phyloP scores from a whole-genome alignment of 2,329 filamentous ascomycete species.

The Fusarium nisikadoi region DNA sequence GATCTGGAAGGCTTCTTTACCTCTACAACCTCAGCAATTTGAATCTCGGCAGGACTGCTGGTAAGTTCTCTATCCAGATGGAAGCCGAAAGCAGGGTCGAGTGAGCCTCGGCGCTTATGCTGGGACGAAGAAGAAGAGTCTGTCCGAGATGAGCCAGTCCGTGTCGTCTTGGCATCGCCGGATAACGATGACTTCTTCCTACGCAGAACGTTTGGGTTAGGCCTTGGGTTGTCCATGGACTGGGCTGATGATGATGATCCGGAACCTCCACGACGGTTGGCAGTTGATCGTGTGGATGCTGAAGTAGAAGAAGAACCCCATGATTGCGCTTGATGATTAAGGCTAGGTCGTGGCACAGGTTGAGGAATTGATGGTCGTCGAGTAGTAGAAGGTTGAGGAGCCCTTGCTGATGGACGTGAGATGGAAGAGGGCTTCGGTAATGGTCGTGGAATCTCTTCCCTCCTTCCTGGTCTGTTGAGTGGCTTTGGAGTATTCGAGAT shows the following conservation, averaged over 20 bases:
- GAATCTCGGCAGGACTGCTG: constrained; percentile 58
- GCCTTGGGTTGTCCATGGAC: constrained; percentile 49
- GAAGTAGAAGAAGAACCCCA: constrained; percentile 53
- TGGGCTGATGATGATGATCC: constrained; percentile 50
- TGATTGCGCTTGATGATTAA: constrained; percentile 57
- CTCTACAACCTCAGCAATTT: constrained; percentile 55
- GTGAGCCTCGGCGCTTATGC: constrained; percentile 51
- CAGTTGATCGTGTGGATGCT: constrained; percentile 46
- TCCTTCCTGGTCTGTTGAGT: constrained; percentile 36
- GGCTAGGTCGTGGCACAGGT: constrained; percentile 30
- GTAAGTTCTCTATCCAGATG: constrained; percentile 56
- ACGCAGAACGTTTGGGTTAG: constrained; percentile 57
- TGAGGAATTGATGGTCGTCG: constrained; percentile 43
- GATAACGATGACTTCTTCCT: constrained; percentile 62
- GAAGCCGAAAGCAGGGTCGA: constrained; percentile 49
- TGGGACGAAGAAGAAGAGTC: constrained; percentile 58
- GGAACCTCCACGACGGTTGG: constrained; percentile 48
- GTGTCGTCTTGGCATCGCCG: constrained; percentile 49
- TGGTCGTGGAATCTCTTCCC: constrained; percentile 32
- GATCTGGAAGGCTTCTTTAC: constrained; percentile 53
- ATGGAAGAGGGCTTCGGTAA: constrained; percentile 31
- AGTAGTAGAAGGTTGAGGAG: constrained; percentile 38
- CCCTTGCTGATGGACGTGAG: constrained; percentile 34
- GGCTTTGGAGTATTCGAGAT: constrained; percentile 40
- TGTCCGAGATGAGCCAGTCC: constrained; percentile 52